A percentile compares a stretch with the other conserved stretches of the same genome.
Conservation (phyloP, 192 early-diverging fungal species). For the Linnemannia zychae region DNA sequence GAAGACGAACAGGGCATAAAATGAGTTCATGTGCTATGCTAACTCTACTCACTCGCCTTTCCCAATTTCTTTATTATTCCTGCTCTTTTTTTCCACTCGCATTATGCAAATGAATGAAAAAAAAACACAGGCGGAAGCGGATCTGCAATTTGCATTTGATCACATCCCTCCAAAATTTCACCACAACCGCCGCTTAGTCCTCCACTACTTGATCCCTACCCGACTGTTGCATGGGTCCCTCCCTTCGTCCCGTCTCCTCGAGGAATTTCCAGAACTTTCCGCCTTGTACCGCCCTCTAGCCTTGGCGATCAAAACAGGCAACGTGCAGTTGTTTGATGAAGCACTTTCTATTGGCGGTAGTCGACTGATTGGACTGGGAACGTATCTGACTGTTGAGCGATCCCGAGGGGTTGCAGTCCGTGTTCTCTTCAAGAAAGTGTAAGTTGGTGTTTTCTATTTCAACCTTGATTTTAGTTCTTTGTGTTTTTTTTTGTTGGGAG, state of each 20-base stretch:
- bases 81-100: conserved; percentile 10
- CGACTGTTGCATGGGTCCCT: conserved; percentile 80
- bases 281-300: conserved; percentile 75
- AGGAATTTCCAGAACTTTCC: conserved; percentile 70
- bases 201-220: conserved; percentile 86
- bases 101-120: not conserved
- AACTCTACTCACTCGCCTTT: not conserved
- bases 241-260: conserved; percentile 72
- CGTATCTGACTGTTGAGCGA: conserved; percentile 87
- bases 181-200: conserved; percentile 72
- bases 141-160: conserved; percentile 58
- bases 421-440: conserved; percentile 85
- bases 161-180: conserved; percentile 47
- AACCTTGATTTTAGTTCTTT: conserved; percentile 7
- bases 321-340: conserved; percentile 82
- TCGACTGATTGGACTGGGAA: conserved; percentile 74
- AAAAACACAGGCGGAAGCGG: conserved; percentile 29
- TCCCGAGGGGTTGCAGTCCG: conserved; percentile 79
- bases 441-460: conserved; percentile 50
- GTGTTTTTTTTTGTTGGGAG: not conserved
- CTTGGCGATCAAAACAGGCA: conserved; percentile 77
- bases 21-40: not conserved
- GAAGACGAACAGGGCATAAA: not conserved
- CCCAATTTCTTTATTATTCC: not conserved
- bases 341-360: conserved; percentile 68